Evolutionary conservation across 2,329 filamentous ascomycete genomes (phyloP).

Genomic region (Biscogniauxia sp.): DNA sequence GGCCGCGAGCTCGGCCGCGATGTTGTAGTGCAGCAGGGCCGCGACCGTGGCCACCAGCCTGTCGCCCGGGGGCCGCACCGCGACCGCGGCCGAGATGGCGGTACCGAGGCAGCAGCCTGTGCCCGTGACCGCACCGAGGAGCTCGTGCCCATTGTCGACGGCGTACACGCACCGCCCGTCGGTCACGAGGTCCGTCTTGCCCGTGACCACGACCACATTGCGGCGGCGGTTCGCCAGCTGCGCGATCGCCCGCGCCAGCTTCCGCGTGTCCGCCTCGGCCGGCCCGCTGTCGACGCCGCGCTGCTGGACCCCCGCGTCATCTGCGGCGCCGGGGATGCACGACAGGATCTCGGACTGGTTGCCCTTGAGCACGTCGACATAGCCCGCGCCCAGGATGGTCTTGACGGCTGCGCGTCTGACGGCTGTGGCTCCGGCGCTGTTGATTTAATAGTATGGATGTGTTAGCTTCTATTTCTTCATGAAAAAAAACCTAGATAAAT

Average conservation of each 20-base stretch:
- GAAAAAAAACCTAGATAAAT: no score
- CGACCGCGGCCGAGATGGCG: constrained; percentile 71
- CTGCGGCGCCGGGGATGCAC: constrained; percentile 37
- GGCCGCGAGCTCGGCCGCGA: constrained; percentile 68
- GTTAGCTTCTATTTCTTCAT: constrained; percentile 3
- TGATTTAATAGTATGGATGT: not conserved
- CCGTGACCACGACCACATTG: constrained; percentile 80
- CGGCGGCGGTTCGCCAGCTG: constrained; percentile 66
- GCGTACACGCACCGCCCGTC: constrained; percentile 68
- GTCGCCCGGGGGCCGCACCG: constrained; percentile 59
- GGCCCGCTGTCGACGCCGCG: constrained; percentile 80
- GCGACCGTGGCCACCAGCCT: constrained; percentile 71
- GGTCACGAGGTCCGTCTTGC: constrained; percentile 71
- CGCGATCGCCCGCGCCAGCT: constrained; percentile 62
- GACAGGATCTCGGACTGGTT: constrained; percentile 94
- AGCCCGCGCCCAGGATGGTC: constrained; percentile 68
- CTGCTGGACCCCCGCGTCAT: constrained; percentile 51
- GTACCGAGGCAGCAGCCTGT: constrained; percentile 86
- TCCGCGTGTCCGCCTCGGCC: constrained; percentile 43
- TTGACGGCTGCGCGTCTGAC: constrained; percentile 70
- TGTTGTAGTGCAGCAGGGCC: constrained; percentile 73
- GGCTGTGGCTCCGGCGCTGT: constrained; percentile 71
- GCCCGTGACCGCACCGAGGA: constrained; percentile 70
- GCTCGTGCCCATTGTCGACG: constrained; percentile 73
- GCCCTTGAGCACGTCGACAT: constrained; percentile 88